phyloP scores from a whole-genome alignment of 352 stramenopile genomes.

The Phytophthora fragariae region DNA sequence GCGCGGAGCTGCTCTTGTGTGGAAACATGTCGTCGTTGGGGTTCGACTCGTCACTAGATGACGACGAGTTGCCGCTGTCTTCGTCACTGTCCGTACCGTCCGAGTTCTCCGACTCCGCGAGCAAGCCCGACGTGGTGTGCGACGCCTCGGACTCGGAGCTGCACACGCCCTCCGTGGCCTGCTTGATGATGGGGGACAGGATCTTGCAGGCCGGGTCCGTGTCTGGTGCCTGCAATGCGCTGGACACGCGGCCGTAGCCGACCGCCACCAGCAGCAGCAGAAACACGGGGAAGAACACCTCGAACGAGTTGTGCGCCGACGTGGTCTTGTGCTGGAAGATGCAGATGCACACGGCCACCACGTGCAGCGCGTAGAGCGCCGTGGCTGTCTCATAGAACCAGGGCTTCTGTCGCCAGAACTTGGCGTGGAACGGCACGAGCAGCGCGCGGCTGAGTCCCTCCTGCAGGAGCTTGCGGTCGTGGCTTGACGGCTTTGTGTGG shows the following conservation, averaged over 20 bases:
- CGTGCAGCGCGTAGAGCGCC: conserved; percentile 66
- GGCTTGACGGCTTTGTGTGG: conserved; percentile 84
- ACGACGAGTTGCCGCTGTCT: conserved; percentile 78
- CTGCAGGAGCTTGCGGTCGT: conserved; percentile 84
- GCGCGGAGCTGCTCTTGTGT: conserved; percentile 35
- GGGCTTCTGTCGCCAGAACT: conserved; percentile 81
- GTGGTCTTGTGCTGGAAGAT: conserved; percentile 53
- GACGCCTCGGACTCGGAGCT: conserved; percentile 33
- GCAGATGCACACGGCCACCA: conserved; percentile 56
- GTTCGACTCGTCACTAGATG: conserved; percentile 70
- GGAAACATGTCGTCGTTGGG: conserved; percentile 53
- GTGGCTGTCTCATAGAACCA: conserved; percentile 73
- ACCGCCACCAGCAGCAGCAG: conserved; percentile 73
- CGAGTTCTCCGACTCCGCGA: conserved; percentile 83
- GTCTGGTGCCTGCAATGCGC: conserved; percentile 69
- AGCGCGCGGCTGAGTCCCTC: conserved; percentile 74
- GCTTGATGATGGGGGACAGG: conserved; percentile 57
- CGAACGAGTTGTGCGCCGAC: conserved; percentile 70
- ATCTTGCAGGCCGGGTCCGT: conserved; percentile 65
- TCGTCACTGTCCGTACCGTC: conserved; percentile 82
- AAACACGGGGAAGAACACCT: conserved; percentile 67
- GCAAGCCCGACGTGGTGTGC: conserved; percentile 50
- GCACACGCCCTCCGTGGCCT: conserved; percentile 22
- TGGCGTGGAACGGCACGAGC: conserved; percentile 74
- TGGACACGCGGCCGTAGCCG: conserved; percentile 81